Evolutionary conservation across 2,329 filamentous ascomycete genomes (phyloP).

Genomic region (Fusarium sp.): DNA sequence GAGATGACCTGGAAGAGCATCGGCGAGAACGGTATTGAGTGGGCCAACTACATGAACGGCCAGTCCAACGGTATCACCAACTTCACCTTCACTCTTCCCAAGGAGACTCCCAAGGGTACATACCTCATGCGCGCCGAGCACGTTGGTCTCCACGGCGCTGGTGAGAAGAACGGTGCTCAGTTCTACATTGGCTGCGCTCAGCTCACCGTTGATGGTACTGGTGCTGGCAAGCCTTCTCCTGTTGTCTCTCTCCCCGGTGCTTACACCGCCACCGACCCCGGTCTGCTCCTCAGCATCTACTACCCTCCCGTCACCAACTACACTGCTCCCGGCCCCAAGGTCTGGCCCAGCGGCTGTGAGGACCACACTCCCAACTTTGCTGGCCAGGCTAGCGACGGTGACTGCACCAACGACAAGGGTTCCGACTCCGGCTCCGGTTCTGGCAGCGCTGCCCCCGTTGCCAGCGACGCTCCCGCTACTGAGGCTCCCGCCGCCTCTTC

Average conservation of each 20-base stretch:
- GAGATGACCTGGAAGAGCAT: conserved; percentile 46
- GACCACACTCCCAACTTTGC: conserved; percentile 52
- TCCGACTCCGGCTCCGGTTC: conserved; percentile 10
- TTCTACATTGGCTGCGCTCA: conserved; percentile 53
- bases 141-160: conserved; percentile 49
- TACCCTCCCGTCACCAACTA: conserved; percentile 49
- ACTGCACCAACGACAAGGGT: conserved; percentile 48
- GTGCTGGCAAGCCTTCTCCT: conserved; percentile 43
- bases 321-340: conserved; percentile 46
- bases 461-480: conserved; percentile 14
- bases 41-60: conserved; percentile 47
- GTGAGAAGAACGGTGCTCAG: conserved; percentile 48
- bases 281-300: conserved; percentile 50
- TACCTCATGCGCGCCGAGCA: conserved; percentile 53
- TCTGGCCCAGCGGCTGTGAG: conserved; percentile 50
- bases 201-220: conserved; percentile 47
- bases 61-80: conserved; percentile 44
- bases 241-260: conserved; percentile 49
- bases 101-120: conserved; percentile 45
- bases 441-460: conserved; percentile 24
- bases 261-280: conserved; percentile 48
- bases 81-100: conserved; percentile 50
- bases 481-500: conserved; percentile 1
- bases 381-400: conserved; percentile 48
- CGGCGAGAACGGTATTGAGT: conserved; percentile 45